Conservation (phyloP, 179 eudicot genomes). For the Patellifolia procumbens region DNA sequence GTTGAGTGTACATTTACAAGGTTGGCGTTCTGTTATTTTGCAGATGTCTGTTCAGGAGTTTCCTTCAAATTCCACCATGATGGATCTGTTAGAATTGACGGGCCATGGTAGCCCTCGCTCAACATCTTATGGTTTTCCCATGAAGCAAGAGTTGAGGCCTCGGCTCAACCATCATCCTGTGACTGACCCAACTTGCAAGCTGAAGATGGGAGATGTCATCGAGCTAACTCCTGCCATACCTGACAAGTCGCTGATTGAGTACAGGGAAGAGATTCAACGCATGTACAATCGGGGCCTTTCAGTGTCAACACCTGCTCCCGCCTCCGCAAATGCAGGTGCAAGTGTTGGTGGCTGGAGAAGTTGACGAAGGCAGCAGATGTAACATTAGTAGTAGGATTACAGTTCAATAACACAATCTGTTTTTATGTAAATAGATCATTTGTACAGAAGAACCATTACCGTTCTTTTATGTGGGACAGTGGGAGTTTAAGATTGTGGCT, state of each 20-base stretch:
- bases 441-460: constrained; percentile 29
- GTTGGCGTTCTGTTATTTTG: constrained; percentile 16
- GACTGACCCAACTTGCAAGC: constrained; percentile 61
- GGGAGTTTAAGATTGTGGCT: constrained; percentile 28
- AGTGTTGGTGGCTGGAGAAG: constrained; percentile 56
- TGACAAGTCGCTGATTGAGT: constrained; percentile 64
- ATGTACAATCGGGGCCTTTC: constrained; percentile 72
- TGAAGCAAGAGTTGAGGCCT: constrained; percentile 78
- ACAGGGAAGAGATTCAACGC: constrained; percentile 92
- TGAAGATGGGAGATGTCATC: constrained; percentile 91
- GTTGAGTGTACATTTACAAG: neutral
- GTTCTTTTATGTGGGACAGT: constrained; percentile 23
- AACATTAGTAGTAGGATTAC: constrained; percentile 19
- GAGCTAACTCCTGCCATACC: constrained; percentile 86
- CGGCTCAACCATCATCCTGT: constrained; percentile 71
- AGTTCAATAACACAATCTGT: constrained; percentile 27
- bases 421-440: constrained; percentile 39
- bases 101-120: constrained; percentile 64
- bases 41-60: constrained; percentile 97
- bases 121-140: constrained; percentile 57
- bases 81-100: constrained; percentile 62
- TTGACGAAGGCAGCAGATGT: constrained; percentile 23
- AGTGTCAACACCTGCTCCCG: constrained; percentile 31
- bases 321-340: constrained; percentile 22
- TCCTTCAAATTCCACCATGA: constrained; percentile 59